Percentiles rank a stretch among this genome's conserved stretches.
Evolutionary conservation across 805 yeast genomes (phyloP).

Genomic region (Ogataea paraovalis): DNA sequence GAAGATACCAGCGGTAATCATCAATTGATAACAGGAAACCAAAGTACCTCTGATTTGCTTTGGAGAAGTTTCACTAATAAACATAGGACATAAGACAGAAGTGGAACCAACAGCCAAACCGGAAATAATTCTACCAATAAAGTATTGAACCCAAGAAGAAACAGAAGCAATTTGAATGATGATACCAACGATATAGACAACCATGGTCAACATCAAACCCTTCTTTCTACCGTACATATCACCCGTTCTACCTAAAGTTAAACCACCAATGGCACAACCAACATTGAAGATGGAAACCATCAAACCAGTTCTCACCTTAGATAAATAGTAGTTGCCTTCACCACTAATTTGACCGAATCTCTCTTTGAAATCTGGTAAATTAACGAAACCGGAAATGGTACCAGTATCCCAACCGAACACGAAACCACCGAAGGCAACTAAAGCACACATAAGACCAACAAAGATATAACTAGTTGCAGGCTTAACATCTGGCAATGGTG

Average conservation of each 20-base stretch:
- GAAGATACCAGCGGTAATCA: conserved; percentile 67
- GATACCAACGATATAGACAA: conserved; percentile 57
- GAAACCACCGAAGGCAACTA: conserved; percentile 73
- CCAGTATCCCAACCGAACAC: conserved; percentile 80
- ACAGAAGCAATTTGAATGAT: conserved; percentile 56
- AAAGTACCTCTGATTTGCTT: conserved; percentile 67
- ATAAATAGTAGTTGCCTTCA: conserved; percentile 39
- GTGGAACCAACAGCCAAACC: conserved; percentile 56
- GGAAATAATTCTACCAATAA: conserved; percentile 57
- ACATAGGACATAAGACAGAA: conserved; percentile 50
- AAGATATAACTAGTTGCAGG: conserved; percentile 21
- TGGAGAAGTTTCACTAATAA: conserved; percentile 69
- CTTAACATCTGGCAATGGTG: conserved; percentile 5
- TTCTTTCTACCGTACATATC: conserved; percentile 59
- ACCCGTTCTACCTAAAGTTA: conserved; percentile 51
- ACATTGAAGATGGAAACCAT: conserved; percentile 68
- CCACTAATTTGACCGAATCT: conserved; percentile 47
- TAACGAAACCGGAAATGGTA: conserved; percentile 68
- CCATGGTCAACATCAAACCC: conserved; percentile 51
- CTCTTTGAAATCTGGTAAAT: conserved; percentile 51
- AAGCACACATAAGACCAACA: conserved; percentile 38
- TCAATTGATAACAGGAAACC: conserved; percentile 65
- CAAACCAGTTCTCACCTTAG: conserved; percentile 56
- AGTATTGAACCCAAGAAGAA: conserved; percentile 56
- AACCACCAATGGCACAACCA: conserved; percentile 73